Evolutionary conservation across 306 rosid species (phyloP).

Genomic region (Lupinus albus): DNA sequence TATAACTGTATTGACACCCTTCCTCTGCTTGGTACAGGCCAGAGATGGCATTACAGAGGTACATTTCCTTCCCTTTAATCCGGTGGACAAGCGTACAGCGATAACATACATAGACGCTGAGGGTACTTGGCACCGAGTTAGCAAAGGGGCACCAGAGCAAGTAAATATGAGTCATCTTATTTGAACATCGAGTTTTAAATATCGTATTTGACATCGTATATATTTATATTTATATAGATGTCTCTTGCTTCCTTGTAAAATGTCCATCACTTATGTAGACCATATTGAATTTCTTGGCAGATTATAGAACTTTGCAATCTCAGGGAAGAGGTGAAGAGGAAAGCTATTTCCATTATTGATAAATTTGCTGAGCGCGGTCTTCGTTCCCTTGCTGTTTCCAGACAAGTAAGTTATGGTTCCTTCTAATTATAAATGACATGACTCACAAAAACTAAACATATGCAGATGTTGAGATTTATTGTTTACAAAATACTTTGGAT

Average conservation of each 20-base stretch:
- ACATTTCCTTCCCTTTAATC: constrained; percentile 89
- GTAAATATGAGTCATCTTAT: constrained; percentile 34
- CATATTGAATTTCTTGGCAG: constrained; percentile 44
- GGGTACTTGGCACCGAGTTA: constrained; percentile 79
- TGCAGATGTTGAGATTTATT: too few relatives aligned
- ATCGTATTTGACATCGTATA: too few relatives aligned
- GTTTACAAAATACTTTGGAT: too few relatives aligned
- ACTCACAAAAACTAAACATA: too few relatives aligned
- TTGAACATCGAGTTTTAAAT: too few relatives aligned
- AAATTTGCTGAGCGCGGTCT: constrained; percentile 94
- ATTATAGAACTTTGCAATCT: constrained; percentile 81
- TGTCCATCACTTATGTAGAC: constrained; percentile 6
- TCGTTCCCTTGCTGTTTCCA: constrained; percentile 72
- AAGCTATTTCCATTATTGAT: constrained; percentile 72
- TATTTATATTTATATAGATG: not conserved
- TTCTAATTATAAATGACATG: too few relatives aligned
- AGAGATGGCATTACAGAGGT: constrained; percentile 78
- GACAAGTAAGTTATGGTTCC: constrained; percentile 52
- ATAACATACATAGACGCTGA: constrained; percentile 68
- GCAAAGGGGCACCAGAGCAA: constrained; percentile 98
- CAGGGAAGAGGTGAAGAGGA: constrained; percentile 56
- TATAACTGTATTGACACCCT: not conserved
- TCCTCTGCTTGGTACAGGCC: constrained; percentile 53
- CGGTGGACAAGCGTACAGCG: constrained; percentile 93
- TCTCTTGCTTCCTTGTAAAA: constrained; percentile 19